A percentile compares a stretch with the other conserved stretches of the same genome.
Evolutionary conservation across 2,329 filamentous ascomycete genomes (phyloP).

Genomic region (Ophiocordyceps camponoti-rufipedis): DNA sequence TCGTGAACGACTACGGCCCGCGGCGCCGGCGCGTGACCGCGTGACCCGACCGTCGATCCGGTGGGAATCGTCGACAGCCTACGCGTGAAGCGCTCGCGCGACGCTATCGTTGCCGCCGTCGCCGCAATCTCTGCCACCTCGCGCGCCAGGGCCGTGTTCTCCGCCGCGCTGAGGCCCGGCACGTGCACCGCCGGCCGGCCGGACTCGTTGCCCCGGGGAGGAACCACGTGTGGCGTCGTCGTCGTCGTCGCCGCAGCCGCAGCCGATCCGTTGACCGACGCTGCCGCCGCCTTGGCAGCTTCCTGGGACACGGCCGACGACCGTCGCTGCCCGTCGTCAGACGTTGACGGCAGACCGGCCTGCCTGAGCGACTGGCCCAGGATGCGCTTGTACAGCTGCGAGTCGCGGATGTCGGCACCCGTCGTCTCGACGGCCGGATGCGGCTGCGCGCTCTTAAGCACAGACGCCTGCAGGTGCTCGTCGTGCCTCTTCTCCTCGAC

Average conservation of each 20-base stretch:
- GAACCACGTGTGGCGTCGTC: constrained; percentile 52
- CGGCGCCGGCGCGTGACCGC: constrained; percentile 9
- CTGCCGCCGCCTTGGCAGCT: constrained; percentile 9
- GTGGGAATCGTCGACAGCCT: constrained; percentile 16
- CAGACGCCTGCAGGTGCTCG: constrained; percentile 21
- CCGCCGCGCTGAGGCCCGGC: constrained; percentile 59
- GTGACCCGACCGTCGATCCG: constrained; percentile 5
- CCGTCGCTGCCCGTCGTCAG: constrained; percentile 24
- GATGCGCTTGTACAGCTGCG: constrained; percentile 82
- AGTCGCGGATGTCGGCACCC: constrained; percentile 61
- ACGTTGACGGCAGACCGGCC: constrained; percentile 45
- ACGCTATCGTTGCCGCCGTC: constrained; percentile 73
- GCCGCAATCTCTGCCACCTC: constrained; percentile 90
- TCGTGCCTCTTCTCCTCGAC: constrained; percentile 56
- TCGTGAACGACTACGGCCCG: constrained; percentile 22
- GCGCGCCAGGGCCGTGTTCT: constrained; percentile 64
- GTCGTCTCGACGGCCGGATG: constrained; percentile 25
- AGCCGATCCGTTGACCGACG: constrained; percentile 22
- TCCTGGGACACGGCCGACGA: constrained; percentile 12
- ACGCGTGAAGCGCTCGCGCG: constrained; percentile 42
- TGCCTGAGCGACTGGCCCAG: constrained; percentile 79
- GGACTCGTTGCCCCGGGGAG: constrained; percentile 41
- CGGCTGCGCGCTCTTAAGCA: constrained; percentile 17
- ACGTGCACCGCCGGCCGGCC: constrained; percentile 30
- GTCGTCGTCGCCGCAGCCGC: constrained; percentile 5